Percentiles rank a stretch among this genome's conserved stretches.
Evolutionary conservation across 2,329 filamentous ascomycete genomes (phyloP).

Genomic region (Curvularia eragrostidis): DNA sequence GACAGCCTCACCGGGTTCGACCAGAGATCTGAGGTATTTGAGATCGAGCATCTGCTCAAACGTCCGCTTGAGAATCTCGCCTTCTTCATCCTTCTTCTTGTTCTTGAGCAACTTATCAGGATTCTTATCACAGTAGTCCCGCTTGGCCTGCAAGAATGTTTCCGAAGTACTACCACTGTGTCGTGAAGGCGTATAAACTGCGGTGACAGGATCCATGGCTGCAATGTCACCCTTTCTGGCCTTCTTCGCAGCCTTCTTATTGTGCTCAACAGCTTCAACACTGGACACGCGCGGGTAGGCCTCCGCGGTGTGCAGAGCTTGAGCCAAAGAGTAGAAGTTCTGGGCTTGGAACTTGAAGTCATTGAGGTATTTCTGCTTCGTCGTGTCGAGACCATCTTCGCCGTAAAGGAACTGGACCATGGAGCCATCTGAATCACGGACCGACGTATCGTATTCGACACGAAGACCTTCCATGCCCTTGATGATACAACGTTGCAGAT

Average conservation of each 20-base stretch:
- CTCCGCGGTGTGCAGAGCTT: constrained; percentile 73
- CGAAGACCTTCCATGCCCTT: constrained; percentile 97
- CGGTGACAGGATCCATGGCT: constrained; percentile 76
- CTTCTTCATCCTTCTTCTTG: constrained; percentile 62
- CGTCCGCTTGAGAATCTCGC: constrained; percentile 64
- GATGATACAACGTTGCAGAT: constrained; percentile 94
- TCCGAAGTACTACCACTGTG: constrained; percentile 89
- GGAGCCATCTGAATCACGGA: constrained; percentile 90
- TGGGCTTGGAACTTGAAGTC: constrained; percentile 90
- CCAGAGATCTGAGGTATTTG: constrained; percentile 89
- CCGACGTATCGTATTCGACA: constrained; percentile 91
- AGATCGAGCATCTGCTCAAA: constrained; percentile 86
- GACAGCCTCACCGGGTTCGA: constrained; percentile 95
- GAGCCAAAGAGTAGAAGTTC: constrained; percentile 81
- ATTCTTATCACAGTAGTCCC: constrained; percentile 80
- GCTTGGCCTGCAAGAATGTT: constrained; percentile 75
- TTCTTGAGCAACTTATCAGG: constrained; percentile 65
- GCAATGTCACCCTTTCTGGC: constrained; percentile 74
- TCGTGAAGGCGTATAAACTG: constrained; percentile 75
- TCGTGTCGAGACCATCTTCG: constrained; percentile 92
- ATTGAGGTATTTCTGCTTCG: constrained; percentile 88
- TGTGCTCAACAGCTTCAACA: constrained; percentile 68
- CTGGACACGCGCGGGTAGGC: constrained; percentile 64
- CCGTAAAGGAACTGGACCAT: constrained; percentile 96
- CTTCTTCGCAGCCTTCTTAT: constrained; percentile 76